Evolutionary conservation across 2,329 filamentous ascomycete species (phyloP).

Genomic region (Botrytis deweyae): DNA sequence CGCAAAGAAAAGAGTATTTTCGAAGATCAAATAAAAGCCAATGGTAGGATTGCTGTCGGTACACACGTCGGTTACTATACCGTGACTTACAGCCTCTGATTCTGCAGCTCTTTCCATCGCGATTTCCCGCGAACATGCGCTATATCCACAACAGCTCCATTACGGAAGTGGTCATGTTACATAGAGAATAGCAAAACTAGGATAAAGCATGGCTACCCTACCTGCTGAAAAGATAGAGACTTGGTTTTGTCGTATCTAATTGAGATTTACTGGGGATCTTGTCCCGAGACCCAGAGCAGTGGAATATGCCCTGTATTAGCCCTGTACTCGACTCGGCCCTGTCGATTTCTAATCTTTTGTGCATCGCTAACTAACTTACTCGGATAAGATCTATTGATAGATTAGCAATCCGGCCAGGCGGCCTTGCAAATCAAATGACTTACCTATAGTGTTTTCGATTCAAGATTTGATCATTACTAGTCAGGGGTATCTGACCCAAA

Average conservation of each 20-base stretch:
- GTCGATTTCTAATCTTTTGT: neutral
- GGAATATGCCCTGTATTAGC: constrained; percentile 10
- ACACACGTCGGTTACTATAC: neutral
- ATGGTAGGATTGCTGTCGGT: neutral
- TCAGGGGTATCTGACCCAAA: constrained; percentile 17
- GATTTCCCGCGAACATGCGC: neutral
- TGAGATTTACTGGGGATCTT: constrained; percentile 10
- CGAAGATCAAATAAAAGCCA: neutral
- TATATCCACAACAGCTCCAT: neutral
- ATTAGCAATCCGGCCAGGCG: neutral
- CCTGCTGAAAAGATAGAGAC: neutral
- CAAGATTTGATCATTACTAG: constrained; percentile 8
- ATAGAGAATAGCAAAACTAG: constrained; percentile 1
- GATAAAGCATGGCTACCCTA: constrained; percentile 9
- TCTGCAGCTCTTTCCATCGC: neutral
- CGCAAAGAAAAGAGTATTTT: neutral
- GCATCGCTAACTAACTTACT: constrained; percentile 10
- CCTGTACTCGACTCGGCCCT: neutral
- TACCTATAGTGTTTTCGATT: neutral
- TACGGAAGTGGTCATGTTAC: constrained; percentile 1
- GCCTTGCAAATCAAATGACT: constrained; percentile 5
- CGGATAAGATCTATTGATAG: constrained; percentile 8
- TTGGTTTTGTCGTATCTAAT: neutral
- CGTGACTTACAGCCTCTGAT: neutral
- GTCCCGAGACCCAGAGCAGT: constrained; percentile 15